Percentiles rank a stretch among this genome's conserved stretches.
Evolutionary conservation across 2,329 filamentous ascomycete species (phyloP).

Genomic region (Calonectria pseudoreteaudii): DNA sequence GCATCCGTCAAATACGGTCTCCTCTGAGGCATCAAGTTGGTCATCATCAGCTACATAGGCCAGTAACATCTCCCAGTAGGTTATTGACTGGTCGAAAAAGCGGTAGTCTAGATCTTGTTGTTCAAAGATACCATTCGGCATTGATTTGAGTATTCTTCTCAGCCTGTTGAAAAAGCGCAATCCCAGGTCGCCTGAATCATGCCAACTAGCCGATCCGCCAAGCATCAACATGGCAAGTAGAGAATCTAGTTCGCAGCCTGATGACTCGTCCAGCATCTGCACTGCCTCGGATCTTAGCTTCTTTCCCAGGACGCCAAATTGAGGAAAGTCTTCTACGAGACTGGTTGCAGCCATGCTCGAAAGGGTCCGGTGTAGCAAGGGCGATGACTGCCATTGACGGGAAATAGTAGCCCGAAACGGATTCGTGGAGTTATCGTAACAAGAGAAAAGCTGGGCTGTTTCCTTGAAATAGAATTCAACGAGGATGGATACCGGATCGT

Average conservation of each 20-base stretch:
- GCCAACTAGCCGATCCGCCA: conserved; percentile 26
- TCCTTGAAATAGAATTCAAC: conserved; percentile 31
- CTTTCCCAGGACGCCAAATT: conserved; percentile 21
- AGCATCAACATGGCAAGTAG: conserved; percentile 32
- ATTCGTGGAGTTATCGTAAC: conserved; percentile 27
- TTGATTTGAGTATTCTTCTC: not conserved
- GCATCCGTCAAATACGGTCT: not conserved
- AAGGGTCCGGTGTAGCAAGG: conserved; percentile 23
- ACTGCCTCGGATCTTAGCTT: conserved; percentile 20
- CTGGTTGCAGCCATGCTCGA: conserved; percentile 30
- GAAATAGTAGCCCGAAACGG: conserved; percentile 24
- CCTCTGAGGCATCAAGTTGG: not conserved
- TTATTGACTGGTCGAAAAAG: conserved; percentile 27
- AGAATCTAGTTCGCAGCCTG: conserved; percentile 20
- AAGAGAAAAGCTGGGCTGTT: conserved; percentile 24
- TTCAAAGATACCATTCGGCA: conserved; percentile 27
- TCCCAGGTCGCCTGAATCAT: conserved; percentile 22
- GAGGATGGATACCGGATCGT: conserved; percentile 15
- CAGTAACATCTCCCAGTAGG: conserved; percentile 31
- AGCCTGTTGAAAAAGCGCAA: conserved; percentile 24
- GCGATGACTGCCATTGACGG: conserved; percentile 26
- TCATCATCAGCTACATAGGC: conserved; percentile 27
- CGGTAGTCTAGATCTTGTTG: conserved; percentile 21
- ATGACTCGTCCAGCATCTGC: conserved; percentile 14
- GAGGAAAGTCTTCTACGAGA: conserved; percentile 20